Evolutionary conservation across 2,329 filamentous ascomycete genomes (phyloP).

Genomic region (Trichophyton benhamiae): DNA sequence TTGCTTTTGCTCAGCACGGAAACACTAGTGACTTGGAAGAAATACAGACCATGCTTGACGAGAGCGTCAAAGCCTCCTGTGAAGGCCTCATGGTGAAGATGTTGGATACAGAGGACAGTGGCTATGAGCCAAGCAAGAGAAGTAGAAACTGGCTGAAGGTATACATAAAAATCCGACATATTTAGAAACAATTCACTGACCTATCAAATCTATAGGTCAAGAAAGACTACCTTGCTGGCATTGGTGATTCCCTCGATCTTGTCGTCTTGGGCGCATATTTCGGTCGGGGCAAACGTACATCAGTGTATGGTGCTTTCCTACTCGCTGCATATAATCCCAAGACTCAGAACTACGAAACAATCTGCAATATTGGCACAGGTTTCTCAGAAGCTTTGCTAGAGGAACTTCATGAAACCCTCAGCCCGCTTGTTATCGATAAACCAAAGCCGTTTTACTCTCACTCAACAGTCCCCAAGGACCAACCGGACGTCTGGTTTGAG

Average conservation of each 20-base stretch:
- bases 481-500: conserved; percentile 98
- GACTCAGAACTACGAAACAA: conserved; percentile 76
- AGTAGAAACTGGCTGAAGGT: conserved; percentile 98
- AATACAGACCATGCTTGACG: conserved; percentile 84
- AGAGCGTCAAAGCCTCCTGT: conserved; percentile 88
- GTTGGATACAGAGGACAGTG: conserved; percentile 83
- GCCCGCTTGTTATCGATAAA: conserved; percentile 67
- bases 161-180: conserved; percentile 11
- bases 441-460: conserved; percentile 93
- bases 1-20: conserved; percentile 76
- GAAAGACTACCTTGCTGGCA: conserved; percentile 89
- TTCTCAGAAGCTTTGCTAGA: conserved; percentile 94
- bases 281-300: conserved; percentile 89
- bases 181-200: not conserved
- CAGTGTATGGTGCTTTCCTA: conserved; percentile 89
- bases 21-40: conserved; percentile 82
- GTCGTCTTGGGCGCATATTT: conserved; percentile 91
- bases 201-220: conserved; percentile 54
- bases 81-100: conserved; percentile 99
- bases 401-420: conserved; percentile 65
- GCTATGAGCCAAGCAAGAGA: conserved; percentile 90
- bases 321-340: conserved; percentile 81
- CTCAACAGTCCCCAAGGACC: conserved; percentile 70
- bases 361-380: conserved; percentile 97
- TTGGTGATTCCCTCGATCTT: conserved; percentile 90